A percentile compares a stretch with the other conserved stretches of the same genome.
Conservation (phyloP, 2,329 filamentous ascomycete species). For the Aureobasidium mangrovei region DNA sequence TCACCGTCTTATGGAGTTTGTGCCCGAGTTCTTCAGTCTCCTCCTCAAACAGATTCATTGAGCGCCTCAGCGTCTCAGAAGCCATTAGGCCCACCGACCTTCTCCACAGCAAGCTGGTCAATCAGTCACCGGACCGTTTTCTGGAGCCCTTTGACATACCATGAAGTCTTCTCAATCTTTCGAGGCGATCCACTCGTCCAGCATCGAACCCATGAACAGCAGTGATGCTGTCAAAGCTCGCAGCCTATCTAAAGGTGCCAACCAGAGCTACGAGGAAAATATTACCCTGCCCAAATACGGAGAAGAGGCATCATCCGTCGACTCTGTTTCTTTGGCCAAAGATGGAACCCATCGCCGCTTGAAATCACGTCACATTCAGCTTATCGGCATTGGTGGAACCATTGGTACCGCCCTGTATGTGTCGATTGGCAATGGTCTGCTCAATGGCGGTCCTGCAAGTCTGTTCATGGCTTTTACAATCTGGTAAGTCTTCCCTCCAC, state of each 20-base stretch:
- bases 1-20: conserved; percentile 24
- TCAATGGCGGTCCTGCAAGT: conserved; percentile 40
- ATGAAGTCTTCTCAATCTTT: conserved; percentile 4
- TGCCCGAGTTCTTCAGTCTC: conserved; percentile 25
- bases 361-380: conserved; percentile 38
- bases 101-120: background rate
- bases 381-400: conserved; percentile 35
- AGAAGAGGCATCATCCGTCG: background rate
- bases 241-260: background rate
- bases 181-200: conserved; percentile 4
- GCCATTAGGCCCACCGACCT: background rate
- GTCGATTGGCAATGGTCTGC: conserved; percentile 37
- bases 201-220: background rate
- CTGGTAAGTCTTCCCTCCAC: conserved; percentile 23
- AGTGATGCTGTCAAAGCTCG: background rate
- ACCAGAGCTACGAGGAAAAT: background rate
- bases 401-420: conserved; percentile 42
- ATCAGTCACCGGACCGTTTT: background rate
- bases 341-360: conserved; percentile 36
- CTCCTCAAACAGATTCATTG: conserved; percentile 27
- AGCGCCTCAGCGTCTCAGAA: conserved; percentile 5
- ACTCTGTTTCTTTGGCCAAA: background rate
- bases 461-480: conserved; percentile 39
- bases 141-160: background rate
- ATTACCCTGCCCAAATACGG: background rate